Evolutionary conservation across 495 filamentous ascomycete species (phyloP).

Genomic region (Tirmania nivea): DNA sequence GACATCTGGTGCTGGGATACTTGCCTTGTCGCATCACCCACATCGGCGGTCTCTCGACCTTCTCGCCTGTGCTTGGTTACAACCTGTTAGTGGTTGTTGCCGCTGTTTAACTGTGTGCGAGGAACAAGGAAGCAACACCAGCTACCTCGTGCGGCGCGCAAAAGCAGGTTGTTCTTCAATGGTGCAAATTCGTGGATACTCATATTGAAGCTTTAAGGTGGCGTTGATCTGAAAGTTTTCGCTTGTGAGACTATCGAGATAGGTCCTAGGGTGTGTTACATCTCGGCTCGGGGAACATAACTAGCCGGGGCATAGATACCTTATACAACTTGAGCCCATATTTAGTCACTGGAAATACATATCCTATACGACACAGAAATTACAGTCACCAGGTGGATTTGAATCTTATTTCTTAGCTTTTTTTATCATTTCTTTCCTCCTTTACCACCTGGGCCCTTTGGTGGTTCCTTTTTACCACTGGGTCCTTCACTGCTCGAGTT

Average conservation of each 20-base stretch:
- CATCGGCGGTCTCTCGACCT: slow-evolving; percentile 75
- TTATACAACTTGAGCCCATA: too few relatives aligned
- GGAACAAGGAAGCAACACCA: not conserved
- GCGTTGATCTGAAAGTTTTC: too few relatives aligned
- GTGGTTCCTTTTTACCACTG: slow-evolving; percentile 1
- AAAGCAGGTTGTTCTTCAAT: slow-evolving; percentile 71
- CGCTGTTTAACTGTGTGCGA: not conserved
- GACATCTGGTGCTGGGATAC: not conserved
- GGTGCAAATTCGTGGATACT: slow-evolving; percentile 21
- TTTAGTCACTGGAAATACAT: too few relatives aligned
- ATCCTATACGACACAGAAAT: too few relatives aligned
- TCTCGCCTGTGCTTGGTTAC: slow-evolving; percentile 38
- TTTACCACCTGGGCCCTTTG: not conserved
- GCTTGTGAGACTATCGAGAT: too few relatives aligned
- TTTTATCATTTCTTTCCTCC: not conserved
- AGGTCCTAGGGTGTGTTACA: too few relatives aligned
- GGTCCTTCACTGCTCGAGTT: not conserved
- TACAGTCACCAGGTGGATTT: too few relatives aligned
- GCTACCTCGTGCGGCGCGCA: slow-evolving; percentile 70
- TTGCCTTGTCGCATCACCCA: slow-evolving; percentile 98
- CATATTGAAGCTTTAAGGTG: not conserved
- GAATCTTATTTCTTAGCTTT: not conserved
- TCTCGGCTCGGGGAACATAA: too few relatives aligned
- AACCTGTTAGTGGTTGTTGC: slow-evolving; percentile 16
- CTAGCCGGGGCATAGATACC: too few relatives aligned